Conservation (phyloP, 179 eudicot genomes). For the Heliamphora pulchella region DNA sequence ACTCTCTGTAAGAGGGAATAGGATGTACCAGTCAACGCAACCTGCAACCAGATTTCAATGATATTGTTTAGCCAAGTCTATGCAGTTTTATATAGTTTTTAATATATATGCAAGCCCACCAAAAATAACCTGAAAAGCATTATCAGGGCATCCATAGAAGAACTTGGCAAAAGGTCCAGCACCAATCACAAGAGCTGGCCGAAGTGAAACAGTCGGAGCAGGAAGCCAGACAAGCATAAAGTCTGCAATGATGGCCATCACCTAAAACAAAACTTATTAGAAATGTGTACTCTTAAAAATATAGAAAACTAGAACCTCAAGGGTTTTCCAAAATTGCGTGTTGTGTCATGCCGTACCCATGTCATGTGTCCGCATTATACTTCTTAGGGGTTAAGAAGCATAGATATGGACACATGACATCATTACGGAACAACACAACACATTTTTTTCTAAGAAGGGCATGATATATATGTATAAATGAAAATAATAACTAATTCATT, state of each 20-base stretch:
- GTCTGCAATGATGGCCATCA: conserved; percentile 92
- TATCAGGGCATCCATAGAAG: conserved; percentile 82
- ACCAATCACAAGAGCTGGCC: conserved; percentile 55
- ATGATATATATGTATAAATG: too few relatives aligned
- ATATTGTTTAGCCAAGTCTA: background rate
- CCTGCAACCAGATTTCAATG: conserved; percentile 30
- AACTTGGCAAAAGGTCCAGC: conserved; percentile 82
- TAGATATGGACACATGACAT: too few relatives aligned
- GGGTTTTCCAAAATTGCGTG: too few relatives aligned
- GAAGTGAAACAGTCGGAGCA: conserved; percentile 80
- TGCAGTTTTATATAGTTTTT: background rate
- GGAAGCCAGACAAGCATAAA: conserved; percentile 96
- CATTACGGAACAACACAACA: too few relatives aligned
- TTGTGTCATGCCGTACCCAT: too few relatives aligned
- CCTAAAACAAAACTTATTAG: conserved; percentile 39
- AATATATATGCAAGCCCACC: background rate
- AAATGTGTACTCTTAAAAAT: background rate
- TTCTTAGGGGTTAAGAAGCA: too few relatives aligned
- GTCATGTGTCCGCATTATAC: too few relatives aligned
- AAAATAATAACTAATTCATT: too few relatives aligned
- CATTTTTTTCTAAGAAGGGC: too few relatives aligned
- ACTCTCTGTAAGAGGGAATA: conserved; percentile 72
- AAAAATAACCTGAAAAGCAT: conserved; percentile 74
- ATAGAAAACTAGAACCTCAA: background rate
- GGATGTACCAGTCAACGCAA: conserved; percentile 78